Conservation (phyloP, 2,329 filamentous ascomycete genomes). For the Aureobasidium sp. region DNA sequence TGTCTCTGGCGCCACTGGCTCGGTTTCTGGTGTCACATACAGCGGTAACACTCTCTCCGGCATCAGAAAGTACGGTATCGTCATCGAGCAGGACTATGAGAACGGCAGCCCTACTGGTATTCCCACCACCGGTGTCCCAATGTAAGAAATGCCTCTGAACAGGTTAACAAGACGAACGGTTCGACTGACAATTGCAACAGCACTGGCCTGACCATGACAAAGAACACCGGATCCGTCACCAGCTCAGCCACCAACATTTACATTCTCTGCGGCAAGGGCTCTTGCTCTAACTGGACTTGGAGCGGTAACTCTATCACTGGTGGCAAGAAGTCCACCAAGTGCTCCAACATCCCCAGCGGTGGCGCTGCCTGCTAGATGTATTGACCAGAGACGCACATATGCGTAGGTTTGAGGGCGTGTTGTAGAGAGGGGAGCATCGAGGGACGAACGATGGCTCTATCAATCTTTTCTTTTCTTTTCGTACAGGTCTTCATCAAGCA, state of each 20-base stretch:
- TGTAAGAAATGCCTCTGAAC: background rate
- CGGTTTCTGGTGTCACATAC: constrained; percentile 31
- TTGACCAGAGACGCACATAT: background rate
- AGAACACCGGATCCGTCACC: constrained; percentile 37
- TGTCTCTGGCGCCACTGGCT: constrained; percentile 40
- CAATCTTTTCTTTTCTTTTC: background rate
- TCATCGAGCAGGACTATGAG: constrained; percentile 48
- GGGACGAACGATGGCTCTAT: background rate
- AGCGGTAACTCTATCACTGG: constrained; percentile 41
- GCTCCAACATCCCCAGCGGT: constrained; percentile 31
- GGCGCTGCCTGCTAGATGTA: constrained; percentile 2
- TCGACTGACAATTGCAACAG: background rate
- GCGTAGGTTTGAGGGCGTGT: background rate
- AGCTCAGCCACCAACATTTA: constrained; percentile 34
- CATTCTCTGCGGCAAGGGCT: constrained; percentile 42
- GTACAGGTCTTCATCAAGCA: constrained; percentile 1
- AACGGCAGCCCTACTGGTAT: constrained; percentile 38
- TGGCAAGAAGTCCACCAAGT: constrained; percentile 37
- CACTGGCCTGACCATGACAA: constrained; percentile 38
- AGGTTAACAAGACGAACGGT: no score
- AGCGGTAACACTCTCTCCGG: constrained; percentile 39
- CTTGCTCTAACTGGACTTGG: constrained; percentile 47
- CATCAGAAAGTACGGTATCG: constrained; percentile 21
- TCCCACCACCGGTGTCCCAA: constrained; percentile 27
- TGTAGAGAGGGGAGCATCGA: background rate